These are phyloP conservation scores for Coemansia sp. DNA, from an alignment of 192 early-diverging fungal genomes.

Conservation along the genomic window DNA sequence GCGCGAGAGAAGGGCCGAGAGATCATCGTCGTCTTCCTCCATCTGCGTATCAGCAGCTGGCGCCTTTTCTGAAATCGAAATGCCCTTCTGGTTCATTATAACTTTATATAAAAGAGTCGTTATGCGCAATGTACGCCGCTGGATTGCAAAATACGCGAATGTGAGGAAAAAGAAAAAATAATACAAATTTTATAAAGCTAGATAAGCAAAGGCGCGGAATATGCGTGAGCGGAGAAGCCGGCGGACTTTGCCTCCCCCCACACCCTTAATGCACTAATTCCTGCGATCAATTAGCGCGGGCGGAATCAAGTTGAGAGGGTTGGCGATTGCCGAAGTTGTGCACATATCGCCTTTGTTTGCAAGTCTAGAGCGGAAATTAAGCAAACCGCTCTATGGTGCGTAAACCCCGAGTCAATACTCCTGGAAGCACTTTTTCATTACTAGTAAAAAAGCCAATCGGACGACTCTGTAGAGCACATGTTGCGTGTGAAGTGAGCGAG, in stretches of 20 bases:
- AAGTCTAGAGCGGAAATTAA: not conserved
- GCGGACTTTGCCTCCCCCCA: not conserved
- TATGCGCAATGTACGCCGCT: slow-evolving; percentile 7
- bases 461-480: slow-evolving; percentile 1
- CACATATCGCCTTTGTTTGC: not conserved
- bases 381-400: not conserved
- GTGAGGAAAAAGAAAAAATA: not conserved
- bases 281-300: not conserved
- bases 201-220: not conserved
- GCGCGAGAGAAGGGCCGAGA: slow-evolving; percentile 49
- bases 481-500: not conserved
- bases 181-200: slow-evolving; percentile 1
- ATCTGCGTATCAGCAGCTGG: slow-evolving; percentile 28
- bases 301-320: not conserved
- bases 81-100: slow-evolving; percentile 26
- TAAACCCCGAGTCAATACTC: not conserved
- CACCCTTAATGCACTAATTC: not conserved
- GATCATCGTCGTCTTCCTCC: slow-evolving; percentile 55
- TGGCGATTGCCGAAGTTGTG: not conserved
- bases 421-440: not conserved
- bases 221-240: not conserved
- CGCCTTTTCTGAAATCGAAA: slow-evolving; percentile 42
- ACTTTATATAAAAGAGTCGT: not conserved
- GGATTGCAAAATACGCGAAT: not conserved
- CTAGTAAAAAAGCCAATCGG: not conserved